Conservation (phyloP, 805 yeast genomes). For the Candida ponderosae region DNA sequence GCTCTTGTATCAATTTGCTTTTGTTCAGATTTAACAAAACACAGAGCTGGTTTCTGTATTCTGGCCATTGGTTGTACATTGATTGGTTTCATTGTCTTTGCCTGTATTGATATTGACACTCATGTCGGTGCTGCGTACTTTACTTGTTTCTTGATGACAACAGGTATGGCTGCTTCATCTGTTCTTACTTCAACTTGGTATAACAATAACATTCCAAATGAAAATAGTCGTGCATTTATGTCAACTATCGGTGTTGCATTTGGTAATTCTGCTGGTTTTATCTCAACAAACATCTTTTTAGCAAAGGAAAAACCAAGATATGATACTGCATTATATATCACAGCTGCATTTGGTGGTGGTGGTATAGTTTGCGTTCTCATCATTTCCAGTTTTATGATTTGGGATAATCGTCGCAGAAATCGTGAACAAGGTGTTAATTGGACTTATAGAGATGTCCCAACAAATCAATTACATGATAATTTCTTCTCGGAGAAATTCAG, state of each 20-base stretch:
- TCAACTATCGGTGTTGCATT: constrained; percentile 45
- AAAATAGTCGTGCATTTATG: constrained; percentile 35
- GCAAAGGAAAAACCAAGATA: constrained; percentile 46
- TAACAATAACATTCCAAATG: constrained; percentile 40
- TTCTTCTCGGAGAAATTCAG: constrained; percentile 36
- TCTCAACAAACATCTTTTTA: constrained; percentile 43
- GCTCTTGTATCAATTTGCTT: constrained; percentile 31
- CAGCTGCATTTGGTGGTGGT: constrained; percentile 38
- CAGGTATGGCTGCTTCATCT: constrained; percentile 41
- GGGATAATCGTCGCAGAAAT: constrained; percentile 35
- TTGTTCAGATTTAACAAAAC: constrained; percentile 29
- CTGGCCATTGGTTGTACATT: constrained; percentile 31
- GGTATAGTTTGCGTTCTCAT: constrained; percentile 26
- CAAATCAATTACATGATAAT: constrained; percentile 35
- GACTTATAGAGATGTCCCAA: constrained; percentile 33
- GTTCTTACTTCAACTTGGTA: constrained; percentile 45
- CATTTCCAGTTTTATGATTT: constrained; percentile 28
- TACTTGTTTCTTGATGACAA: constrained; percentile 38
- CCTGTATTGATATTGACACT: constrained; percentile 31
- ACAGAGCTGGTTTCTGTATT: constrained; percentile 32
- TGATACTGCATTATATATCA: constrained; percentile 40
- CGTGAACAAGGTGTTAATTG: constrained; percentile 29
- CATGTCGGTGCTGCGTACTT: constrained; percentile 35
- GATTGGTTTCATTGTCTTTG: constrained; percentile 39
- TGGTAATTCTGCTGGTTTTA: constrained; percentile 51